phyloP scores from a whole-genome alignment of 805 yeast species.

The Soucietia sequanensis region DNA sequence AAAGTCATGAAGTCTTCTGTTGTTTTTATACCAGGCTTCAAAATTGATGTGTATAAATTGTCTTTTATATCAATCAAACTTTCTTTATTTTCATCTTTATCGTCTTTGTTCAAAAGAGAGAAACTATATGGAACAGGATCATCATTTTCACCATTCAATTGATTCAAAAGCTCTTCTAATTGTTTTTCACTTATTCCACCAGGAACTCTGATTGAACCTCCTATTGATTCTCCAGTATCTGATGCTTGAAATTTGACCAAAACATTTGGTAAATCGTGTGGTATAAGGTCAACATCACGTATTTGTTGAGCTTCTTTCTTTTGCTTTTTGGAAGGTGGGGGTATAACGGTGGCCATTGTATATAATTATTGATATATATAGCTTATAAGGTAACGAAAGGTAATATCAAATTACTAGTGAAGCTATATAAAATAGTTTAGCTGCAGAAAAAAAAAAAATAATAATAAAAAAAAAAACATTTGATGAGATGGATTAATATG shows the following conservation, averaged over 20 bases:
- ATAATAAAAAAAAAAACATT: conserved; percentile 5
- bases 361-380: no score
- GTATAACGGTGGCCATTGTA: conserved; percentile 85
- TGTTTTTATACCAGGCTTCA: conserved; percentile 82
- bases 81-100: conserved; percentile 30
- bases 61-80: conserved; percentile 70
- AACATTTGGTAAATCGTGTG: conserved; percentile 82
- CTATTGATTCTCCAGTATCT: conserved; percentile 84
- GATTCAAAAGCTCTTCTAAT: conserved; percentile 83
- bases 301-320: conserved; percentile 80
- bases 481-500: conserved; percentile 3
- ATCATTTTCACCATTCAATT: conserved; percentile 64
- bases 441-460: no score
- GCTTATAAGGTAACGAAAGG: no score
- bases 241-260: conserved; percentile 87
- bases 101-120: conserved; percentile 57
- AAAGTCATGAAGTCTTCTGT: conserved; percentile 92
- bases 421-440: no score
- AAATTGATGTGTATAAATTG: conserved; percentile 73
- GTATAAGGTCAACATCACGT: conserved; percentile 69
- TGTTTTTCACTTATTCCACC: conserved; percentile 84
- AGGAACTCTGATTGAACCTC: conserved; percentile 87
- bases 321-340: conserved; percentile 91
- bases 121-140: conserved; percentile 92
- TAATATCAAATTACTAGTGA: no score